Conservation (phyloP, 805 yeast species). For the Ogataea nakhonphanomensis region DNA sequence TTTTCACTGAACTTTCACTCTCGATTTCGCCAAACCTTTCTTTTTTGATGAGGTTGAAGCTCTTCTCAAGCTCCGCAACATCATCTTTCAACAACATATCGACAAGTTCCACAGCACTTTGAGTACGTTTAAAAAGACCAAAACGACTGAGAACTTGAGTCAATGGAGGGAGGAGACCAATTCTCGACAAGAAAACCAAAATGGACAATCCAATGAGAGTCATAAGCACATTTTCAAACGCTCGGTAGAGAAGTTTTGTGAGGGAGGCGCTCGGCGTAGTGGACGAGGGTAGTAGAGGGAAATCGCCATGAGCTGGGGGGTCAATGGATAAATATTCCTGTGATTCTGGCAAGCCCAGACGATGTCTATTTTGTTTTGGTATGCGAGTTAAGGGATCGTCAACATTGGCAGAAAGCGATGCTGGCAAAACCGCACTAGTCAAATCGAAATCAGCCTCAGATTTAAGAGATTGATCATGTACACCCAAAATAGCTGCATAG, state of each 20-base stretch:
- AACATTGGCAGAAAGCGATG: slow-evolving; percentile 22
- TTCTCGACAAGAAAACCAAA: slow-evolving; percentile 35
- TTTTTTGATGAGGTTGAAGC: slow-evolving; percentile 24
- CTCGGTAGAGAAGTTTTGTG: slow-evolving; percentile 24
- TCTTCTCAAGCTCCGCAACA: slow-evolving; percentile 25
- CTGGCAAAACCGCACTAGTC: slow-evolving; percentile 22
- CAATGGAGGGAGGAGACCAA: slow-evolving; percentile 36
- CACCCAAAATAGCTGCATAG: slow-evolving; percentile 46
- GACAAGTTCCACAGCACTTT: slow-evolving; percentile 34
- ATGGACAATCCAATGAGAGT: slow-evolving; percentile 37
- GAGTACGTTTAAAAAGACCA: slow-evolving; percentile 34
- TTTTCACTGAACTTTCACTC: slow-evolving; percentile 4
- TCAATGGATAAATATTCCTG: slow-evolving; percentile 18
- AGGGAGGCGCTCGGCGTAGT: slow-evolving; percentile 22
- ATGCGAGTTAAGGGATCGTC: slow-evolving; percentile 14
- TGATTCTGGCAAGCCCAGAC: slow-evolving; percentile 15
- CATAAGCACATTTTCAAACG: slow-evolving; percentile 49
- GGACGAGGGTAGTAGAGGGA: slow-evolving; percentile 14
- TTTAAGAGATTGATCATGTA: slow-evolving; percentile 37
- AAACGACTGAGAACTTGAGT: slow-evolving; percentile 29
- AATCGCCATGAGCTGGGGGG: slow-evolving; percentile 15
- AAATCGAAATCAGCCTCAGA: slow-evolving; percentile 14
- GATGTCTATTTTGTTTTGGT: slow-evolving; percentile 1
- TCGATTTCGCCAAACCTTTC: slow-evolving; percentile 19
- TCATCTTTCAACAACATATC: slow-evolving; percentile 30